These are phyloP conservation scores for Coemansia sp. DNA, from an alignment of 192 early-diverging fungal genomes.

Conservation along the genomic window DNA sequence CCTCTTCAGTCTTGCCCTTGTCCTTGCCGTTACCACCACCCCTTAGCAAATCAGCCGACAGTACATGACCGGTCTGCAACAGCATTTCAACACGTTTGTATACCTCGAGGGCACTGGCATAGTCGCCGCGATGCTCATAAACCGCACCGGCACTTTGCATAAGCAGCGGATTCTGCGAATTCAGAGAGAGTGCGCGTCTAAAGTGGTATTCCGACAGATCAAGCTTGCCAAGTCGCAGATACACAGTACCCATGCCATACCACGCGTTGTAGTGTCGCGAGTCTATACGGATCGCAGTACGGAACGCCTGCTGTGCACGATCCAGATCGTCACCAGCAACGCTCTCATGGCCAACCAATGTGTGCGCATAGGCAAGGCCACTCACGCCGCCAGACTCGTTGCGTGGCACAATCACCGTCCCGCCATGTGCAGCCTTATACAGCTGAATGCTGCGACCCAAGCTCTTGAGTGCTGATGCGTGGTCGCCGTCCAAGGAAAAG, in stretches of 20 bases:
- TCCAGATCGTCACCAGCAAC: slow-evolving; percentile 70
- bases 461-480: slow-evolving; percentile 69
- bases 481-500: slow-evolving; percentile 73
- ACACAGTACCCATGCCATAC: slow-evolving; percentile 78
- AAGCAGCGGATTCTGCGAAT: slow-evolving; percentile 67
- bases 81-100: slow-evolving; percentile 62
- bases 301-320: slow-evolving; percentile 68
- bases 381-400: slow-evolving; percentile 26
- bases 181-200: slow-evolving; percentile 66
- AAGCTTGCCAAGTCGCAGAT: slow-evolving; percentile 67
- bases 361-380: slow-evolving; percentile 71
- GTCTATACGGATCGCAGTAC: slow-evolving; percentile 67
- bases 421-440: slow-evolving; percentile 18
- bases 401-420: slow-evolving; percentile 18
- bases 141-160: slow-evolving; percentile 71
- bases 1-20: too few species aligned
- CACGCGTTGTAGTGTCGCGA: slow-evolving; percentile 80
- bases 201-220: slow-evolving; percentile 72
- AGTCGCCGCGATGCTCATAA: slow-evolving; percentile 57
- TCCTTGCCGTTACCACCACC: not conserved
- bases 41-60: not conserved
- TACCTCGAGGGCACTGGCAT: slow-evolving; percentile 53
- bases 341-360: slow-evolving; percentile 81
- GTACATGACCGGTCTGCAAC: slow-evolving; percentile 24
- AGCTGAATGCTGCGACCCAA: slow-evolving; percentile 72